Base-by-base conservation (phyloP, 1,139 yeast genomes). In the Taiozyma sp. region DNA sequence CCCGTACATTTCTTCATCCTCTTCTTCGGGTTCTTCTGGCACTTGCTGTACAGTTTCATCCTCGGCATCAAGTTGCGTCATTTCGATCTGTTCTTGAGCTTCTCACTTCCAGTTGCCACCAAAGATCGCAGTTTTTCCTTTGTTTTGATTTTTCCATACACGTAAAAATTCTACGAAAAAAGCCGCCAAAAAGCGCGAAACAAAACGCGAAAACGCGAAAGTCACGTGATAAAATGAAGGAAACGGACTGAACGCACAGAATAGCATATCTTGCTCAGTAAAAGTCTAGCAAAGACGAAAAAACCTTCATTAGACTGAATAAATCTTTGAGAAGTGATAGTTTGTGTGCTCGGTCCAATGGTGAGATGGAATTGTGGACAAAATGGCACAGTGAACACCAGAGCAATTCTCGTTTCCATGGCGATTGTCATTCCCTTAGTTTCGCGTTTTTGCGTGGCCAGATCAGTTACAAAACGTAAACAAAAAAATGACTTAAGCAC, bases 1-100 rank as follows among this genome's bases (percentile, higher is more conserved):
- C 0, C 81, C 81, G 38, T 74, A 65, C 2, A 70, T 69, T 19
- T 68, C 76, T 16, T 75, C 79, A 5, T 73, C 77, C 5, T 69
- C 78, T 13, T 70, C 77, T 7, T 59, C 69, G 29, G 55, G 58
- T 34, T 55, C 62, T 13, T 52, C 57, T 36, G 50, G 55, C 8
- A 28, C 49, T 34, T 53, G 24, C 44, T 46, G 22, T n/a, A 45
- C 53, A 9, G 57, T 47, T 28, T 54, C 57, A 29, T 54, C 56
- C 7, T 30, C 48, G 5, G 32, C 51, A 8, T 54, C 54, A 13
- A 19, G 41, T 43, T 53, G 52, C 23, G 57, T 54, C 51, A 52
- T 54, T 52, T 41, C 48, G 12, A 9, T 16, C 9, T 23, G 41
- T 38, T 23, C n/a, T 40, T 12, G 14, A 34, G 19, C 27, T 30